Base-by-base conservation (phyloP, 495 filamentous ascomycete genomes). In the Lasiosphaeria hispida region DNA sequence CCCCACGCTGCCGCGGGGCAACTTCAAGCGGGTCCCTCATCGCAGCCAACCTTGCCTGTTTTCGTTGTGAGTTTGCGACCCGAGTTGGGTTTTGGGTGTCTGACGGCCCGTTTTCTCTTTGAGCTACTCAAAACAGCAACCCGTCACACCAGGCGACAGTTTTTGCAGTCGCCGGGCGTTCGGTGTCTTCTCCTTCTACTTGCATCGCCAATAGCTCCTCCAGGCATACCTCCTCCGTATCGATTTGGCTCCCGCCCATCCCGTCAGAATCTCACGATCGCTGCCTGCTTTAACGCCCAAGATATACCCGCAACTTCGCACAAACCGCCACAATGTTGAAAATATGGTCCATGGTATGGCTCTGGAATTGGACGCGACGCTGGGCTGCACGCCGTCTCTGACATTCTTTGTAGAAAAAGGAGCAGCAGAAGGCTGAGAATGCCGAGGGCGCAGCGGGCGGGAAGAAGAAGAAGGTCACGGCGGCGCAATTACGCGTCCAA, bases 391-490 rank as follows among this genome's bases (percentile, higher is more conserved):
- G 23, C 7, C 30, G 13, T 44, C 30, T 81, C 17, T 57, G 37
- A 61, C 34, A 23, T 7, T 41, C 41, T 36, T 1, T 41, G 65
- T 63, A 96, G 90, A 95, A 96, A 79, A 90, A 95, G 72, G 87
- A 97, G 83, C 90, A 96, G 80, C 87, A 96, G 75, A 87, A 90
- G 77, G 90, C 91, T 71, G 92, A 92, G 73, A 90, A 88, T 56
- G 89, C 90, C 60, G 88, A 90, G 47, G 84, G 81, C 17, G 83
- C 82, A 17, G 57, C 60, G 30, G 87, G 87, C 0, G 83, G 85
- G 53, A 94, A 91, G 81, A 97, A 96, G 81, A 97, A 96, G 84
- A 96, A 95, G 77, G 92, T 97, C 58, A 98, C 94, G 34, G 90
- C 94, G 41, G 94, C 94, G 58, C 92, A 97, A 75, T 75, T 98